Evolutionary conservation across 805 yeast genomes (phyloP).

Genomic region (Hanseniaspora hatyaiensis): DNA sequence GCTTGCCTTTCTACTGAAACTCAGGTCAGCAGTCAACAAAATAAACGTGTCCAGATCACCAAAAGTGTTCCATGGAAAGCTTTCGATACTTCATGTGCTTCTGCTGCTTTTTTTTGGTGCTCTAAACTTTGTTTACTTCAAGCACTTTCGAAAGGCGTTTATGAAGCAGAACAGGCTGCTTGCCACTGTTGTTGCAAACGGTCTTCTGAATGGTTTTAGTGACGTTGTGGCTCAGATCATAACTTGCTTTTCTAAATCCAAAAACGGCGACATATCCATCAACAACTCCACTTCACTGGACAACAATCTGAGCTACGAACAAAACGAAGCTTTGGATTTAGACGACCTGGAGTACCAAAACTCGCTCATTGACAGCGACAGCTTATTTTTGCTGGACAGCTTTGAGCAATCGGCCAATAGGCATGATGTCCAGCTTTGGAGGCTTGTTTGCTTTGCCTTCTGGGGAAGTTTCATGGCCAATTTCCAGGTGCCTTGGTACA

Average conservation of each 20-base stretch:
- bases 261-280: neutral
- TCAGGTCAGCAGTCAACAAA: neutral
- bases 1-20: neutral
- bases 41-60: constrained; percentile 4
- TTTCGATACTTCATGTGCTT: neutral
- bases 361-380: constrained; percentile 6
- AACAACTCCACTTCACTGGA: neutral
- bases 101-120: neutral
- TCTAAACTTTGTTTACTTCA: constrained; percentile 4
- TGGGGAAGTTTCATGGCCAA: constrained; percentile 85
- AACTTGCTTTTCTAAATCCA: constrained; percentile 1
- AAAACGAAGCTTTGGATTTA: neutral
- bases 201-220: constrained; percentile 5
- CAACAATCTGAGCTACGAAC: neutral
- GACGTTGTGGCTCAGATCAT: constrained; percentile 9
- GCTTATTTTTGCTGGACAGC: constrained; percentile 16
- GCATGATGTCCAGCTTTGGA: constrained; percentile 46
- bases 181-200: constrained; percentile 9
- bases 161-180: constrained; percentile 3
- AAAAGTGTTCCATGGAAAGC: neutral
- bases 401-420: constrained; percentile 19
- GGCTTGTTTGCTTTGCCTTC: constrained; percentile 65
- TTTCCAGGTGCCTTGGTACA: constrained; percentile 81
- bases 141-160: neutral
- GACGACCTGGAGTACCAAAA: constrained; percentile 11